A percentile compares a stretch with the other conserved stretches of the same genome.
Evolutionary conservation across 2,329 filamentous ascomycete genomes (phyloP).

Genomic region (Exophiala xenobiotica): DNA sequence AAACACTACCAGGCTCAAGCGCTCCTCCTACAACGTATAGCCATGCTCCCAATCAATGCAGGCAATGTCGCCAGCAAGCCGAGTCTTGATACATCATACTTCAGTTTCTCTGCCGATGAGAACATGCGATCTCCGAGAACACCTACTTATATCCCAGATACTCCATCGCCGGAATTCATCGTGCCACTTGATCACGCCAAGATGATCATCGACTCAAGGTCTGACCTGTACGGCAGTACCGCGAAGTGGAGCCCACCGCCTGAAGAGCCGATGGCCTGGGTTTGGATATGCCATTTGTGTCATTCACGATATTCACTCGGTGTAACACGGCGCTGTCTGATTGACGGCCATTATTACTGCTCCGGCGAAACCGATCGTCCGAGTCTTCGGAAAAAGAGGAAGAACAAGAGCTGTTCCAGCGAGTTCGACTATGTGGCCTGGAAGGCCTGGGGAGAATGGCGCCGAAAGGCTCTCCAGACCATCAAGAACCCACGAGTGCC

Average conservation of each 20-base stretch:
- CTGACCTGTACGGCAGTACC: background rate
- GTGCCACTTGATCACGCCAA: conserved; percentile 20
- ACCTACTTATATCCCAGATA: conserved; percentile 22
- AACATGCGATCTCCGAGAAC: conserved; percentile 24
- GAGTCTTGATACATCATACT: conserved; percentile 12
- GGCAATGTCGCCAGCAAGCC: background rate
- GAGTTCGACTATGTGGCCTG: conserved; percentile 57
- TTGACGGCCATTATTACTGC: conserved; percentile 57
- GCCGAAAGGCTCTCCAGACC: conserved; percentile 15
- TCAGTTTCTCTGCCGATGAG: conserved; percentile 12
- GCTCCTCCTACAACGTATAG: background rate
- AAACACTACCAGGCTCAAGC: too few species aligned
- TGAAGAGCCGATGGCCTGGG: conserved; percentile 38
- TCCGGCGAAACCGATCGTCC: conserved; percentile 37
- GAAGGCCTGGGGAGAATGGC: conserved; percentile 50
- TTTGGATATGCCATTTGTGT: conserved; percentile 57
- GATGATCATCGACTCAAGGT: background rate
- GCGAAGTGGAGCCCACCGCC: conserved; percentile 17
- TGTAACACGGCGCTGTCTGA: conserved; percentile 53
- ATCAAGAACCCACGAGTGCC: conserved; percentile 10
- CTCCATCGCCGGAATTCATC: background rate
- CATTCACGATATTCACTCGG: conserved; percentile 47
- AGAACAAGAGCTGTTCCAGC: conserved; percentile 46
- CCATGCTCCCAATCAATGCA: background rate
- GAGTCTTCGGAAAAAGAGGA: conserved; percentile 33